These are phyloP conservation scores for Schwanniomyces yamadae DNA, from an alignment of 805 yeast genomes.

Conservation along the genomic window DNA sequence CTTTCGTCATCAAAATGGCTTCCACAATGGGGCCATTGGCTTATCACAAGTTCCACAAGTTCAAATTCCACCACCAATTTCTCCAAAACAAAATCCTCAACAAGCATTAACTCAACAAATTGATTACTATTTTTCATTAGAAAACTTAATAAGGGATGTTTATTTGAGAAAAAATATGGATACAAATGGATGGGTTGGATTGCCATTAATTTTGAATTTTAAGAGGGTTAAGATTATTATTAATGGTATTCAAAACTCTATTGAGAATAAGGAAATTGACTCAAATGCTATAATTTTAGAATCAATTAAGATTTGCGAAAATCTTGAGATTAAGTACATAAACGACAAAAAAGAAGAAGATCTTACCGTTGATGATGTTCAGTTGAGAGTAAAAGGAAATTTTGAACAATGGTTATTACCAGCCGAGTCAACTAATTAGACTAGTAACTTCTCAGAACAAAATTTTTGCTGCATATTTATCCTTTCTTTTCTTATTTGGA, in stretches of 20 bases:
- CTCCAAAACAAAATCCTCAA: constrained; percentile 46
- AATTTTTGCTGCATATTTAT: constrained; percentile 5
- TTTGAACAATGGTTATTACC: constrained; percentile 69
- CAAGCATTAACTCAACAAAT: constrained; percentile 58
- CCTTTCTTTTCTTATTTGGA: constrained; percentile 4
- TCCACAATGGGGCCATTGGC: constrained; percentile 9
- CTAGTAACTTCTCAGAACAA: not conserved
- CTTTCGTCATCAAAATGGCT: constrained; percentile 13
- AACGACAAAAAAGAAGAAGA: constrained; percentile 28
- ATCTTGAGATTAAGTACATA: constrained; percentile 46
- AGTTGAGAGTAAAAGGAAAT: constrained; percentile 59
- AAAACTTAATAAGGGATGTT: constrained; percentile 82
- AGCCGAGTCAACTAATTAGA: constrained; percentile 6
- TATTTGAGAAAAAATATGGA: constrained; percentile 82
- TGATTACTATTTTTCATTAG: constrained; percentile 87
- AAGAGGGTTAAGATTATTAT: constrained; percentile 66
- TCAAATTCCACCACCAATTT: constrained; percentile 46
- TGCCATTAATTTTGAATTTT: constrained; percentile 63
- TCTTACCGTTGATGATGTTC: constrained; percentile 45
- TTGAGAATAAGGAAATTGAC: constrained; percentile 25
- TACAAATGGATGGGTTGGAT: constrained; percentile 67
- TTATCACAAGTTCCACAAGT: constrained; percentile 18
- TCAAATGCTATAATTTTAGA: constrained; percentile 42
- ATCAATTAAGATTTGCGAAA: constrained; percentile 53
- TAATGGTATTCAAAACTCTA: constrained; percentile 36